These are phyloP conservation scores for Tranzscheliella williamsii DNA, from an alignment of 1,284 basidiomycete species.

Conservation along the genomic window DNA sequence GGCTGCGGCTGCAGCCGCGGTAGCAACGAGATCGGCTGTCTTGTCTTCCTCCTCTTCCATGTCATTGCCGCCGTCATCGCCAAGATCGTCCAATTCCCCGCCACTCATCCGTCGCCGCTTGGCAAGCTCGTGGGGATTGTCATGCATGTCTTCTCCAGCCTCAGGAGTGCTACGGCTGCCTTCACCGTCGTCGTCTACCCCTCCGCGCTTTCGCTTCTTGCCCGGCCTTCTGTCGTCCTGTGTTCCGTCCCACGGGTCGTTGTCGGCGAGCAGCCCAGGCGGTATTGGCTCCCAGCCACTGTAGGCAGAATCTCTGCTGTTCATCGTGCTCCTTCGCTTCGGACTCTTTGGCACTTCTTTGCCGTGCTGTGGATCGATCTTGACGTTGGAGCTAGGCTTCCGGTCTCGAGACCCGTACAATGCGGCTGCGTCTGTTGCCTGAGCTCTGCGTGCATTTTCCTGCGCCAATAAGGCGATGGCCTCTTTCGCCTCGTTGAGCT, in stretches of 20 bases:
- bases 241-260: conserved; percentile 60
- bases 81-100: conserved; percentile 9
- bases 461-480: conserved; percentile 51
- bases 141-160: conserved; percentile 11
- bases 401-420: conserved; percentile 25
- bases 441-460: conserved; percentile 51
- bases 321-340: conserved; percentile 88
- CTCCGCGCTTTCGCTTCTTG: conserved; percentile 48
- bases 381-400: conserved; percentile 12
- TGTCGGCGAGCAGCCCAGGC: conserved; percentile 52
- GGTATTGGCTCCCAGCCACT: conserved; percentile 78
- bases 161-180: conserved; percentile 12
- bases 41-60: conserved; percentile 24
- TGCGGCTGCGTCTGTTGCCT: conserved; percentile 23
- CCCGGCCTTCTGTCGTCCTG: conserved; percentile 23
- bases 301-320: conserved; percentile 90
- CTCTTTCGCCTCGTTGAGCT: conserved; percentile 57
- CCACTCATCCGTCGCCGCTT: conserved; percentile 47
- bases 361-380: conserved; percentile 2
- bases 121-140: conserved; percentile 16
- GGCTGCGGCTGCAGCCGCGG: neutral
- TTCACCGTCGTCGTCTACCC: conserved; percentile 26
- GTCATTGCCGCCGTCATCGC: conserved; percentile 11
- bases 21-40: neutral
- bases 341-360: conserved; percentile 39